phyloP scores from a whole-genome alignment of 805 yeast species.

The Monosporozyma siamensis region DNA sequence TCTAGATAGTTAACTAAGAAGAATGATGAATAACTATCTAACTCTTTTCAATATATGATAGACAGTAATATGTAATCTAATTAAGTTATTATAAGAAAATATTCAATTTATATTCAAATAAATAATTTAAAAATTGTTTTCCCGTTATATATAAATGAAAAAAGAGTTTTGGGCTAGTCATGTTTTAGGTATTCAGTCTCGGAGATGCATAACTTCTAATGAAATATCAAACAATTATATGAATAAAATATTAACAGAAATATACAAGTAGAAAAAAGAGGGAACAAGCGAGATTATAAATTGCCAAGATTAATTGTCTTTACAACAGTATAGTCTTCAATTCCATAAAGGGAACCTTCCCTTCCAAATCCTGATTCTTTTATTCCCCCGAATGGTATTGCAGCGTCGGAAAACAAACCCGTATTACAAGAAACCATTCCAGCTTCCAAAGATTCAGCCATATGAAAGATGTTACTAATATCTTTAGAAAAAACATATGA shows the following conservation, averaged over 20 bases:
- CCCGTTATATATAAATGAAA: no score
- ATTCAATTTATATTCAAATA: no score
- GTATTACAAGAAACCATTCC: slow-evolving; percentile 61
- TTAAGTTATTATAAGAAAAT: background rate
- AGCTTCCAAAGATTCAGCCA: slow-evolving; percentile 48
- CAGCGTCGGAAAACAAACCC: slow-evolving; percentile 46
- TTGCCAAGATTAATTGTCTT: slow-evolving; percentile 47
- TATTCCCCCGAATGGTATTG: slow-evolving; percentile 56
- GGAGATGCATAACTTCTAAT: no score
- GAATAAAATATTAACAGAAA: no score
- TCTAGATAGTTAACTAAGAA: no score
- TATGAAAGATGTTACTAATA: slow-evolving; percentile 40
- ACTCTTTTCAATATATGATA: background rate
- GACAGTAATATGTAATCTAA: background rate
- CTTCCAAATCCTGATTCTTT: slow-evolving; percentile 63
- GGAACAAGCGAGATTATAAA: no score
- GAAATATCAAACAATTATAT: no score
- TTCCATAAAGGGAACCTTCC: slow-evolving; percentile 55
- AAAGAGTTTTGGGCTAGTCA: no score
- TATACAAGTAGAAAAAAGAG: no score
- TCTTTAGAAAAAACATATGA: slow-evolving; percentile 49
- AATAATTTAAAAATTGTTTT: no score
- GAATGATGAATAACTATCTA: no score
- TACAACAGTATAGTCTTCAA: slow-evolving; percentile 49
- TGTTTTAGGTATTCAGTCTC: no score